Evolutionary conservation across 257 asterid species (phyloP), one percentile per base, ranked within the genome.

Genomic region (Hygrophila difformis): DNA sequence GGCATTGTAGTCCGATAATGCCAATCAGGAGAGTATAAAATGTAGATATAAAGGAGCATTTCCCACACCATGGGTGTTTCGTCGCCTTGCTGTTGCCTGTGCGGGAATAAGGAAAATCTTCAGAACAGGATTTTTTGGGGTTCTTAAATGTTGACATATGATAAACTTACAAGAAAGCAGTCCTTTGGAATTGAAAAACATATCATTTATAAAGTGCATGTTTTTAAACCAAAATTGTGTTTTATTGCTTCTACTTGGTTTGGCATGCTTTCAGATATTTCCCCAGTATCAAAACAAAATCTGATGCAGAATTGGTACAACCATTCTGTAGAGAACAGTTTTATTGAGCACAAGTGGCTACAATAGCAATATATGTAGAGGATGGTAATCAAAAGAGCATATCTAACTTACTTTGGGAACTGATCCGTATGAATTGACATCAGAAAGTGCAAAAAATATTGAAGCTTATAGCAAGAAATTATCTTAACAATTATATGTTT

Each of bases 11-110:
- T 79, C 48, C 81, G 70, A 51, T 79, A 79, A 53, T 79, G 89
- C 89, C 89, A 79, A 59, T 79, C 89, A 24, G 84, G 89, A 18
- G 89, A 79, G 73, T 79, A 75, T 46, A 79, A 72, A 54, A 79
- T 79, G 72, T 79, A 79, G 38, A 79, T 71, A 59, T 79, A 75
- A 16, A 79, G 77, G 18, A 79, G 89, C 89, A 72, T 79, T 66
- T 79, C 89, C 89, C 89, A 79, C 35, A 79, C 84, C 89, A 79
- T 79, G 18, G 89, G 89, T 6, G 89, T 79, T 68, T 79, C 89
- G 53, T 79, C 89, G 42, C 89, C 89, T 65, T 70, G 95, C 61
- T 84, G 95, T 70, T 80, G 88, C 82, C 93, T 84, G 64, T 18
- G 65, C 61, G 60, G 21, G 41, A 29, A 59, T 44, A 29, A 48